Evolutionary conservation across 371 early-diverging fungal species (phyloP).

Genomic region (Circinella minor): DNA sequence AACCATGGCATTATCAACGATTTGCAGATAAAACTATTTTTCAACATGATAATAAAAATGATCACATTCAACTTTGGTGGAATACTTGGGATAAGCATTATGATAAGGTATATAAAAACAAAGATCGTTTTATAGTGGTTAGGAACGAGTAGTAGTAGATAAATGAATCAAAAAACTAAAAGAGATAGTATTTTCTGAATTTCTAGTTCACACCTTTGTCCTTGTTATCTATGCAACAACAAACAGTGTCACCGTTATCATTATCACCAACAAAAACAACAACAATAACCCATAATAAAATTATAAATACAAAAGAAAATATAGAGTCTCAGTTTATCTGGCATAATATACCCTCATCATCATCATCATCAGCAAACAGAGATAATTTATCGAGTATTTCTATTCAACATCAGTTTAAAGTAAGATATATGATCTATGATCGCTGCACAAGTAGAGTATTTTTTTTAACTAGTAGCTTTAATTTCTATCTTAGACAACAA

Average conservation of each 20-base stretch:
- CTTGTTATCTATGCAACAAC: not conserved
- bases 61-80: conserved; percentile 71
- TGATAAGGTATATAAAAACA: conserved; percentile 36
- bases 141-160: no score
- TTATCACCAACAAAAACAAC: not conserved
- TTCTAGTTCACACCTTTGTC: not conserved
- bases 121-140: no score
- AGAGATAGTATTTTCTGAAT: not conserved
- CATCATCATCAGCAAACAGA: no score
- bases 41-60: conserved; percentile 16
- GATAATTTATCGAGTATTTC: no score
- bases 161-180: no score
- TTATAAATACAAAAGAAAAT: not conserved
- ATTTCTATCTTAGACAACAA: not conserved
- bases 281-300: not conserved
- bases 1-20: conserved; percentile 88
- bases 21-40: conserved; percentile 64
- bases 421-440: no score
- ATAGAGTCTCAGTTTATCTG: no score
- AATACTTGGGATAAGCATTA: conserved; percentile 66
- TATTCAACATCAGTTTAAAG: no score
- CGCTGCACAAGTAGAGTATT: no score
- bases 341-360: no score
- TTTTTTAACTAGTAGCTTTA: no score
- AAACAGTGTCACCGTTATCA: not conserved